phyloP scores from a whole-genome alignment of 2,329 filamentous ascomycete species.

The Fusarium marasasianum region DNA sequence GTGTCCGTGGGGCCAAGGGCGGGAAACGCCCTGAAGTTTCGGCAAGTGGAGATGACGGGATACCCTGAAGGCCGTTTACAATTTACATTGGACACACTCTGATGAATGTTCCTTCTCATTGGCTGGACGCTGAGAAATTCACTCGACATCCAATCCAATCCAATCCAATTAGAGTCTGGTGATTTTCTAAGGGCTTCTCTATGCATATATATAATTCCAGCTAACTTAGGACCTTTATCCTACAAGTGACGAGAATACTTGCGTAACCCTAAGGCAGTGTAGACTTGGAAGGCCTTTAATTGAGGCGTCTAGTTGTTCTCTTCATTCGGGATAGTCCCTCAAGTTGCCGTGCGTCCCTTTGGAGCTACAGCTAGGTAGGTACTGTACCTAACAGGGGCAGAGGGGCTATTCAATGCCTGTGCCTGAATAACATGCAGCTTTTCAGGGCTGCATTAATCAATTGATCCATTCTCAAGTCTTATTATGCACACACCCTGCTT shows the following conservation, averaged over 20 bases:
- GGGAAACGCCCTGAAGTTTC: conserved; percentile 9
- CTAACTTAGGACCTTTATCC: neutral
- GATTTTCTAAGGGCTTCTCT: conserved; percentile 13
- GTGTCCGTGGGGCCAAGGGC: neutral
- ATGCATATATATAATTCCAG: neutral
- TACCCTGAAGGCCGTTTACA: conserved; percentile 7
- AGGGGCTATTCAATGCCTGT: neutral
- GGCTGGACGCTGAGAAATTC: neutral
- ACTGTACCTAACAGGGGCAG: neutral
- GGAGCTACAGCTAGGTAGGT: neutral
- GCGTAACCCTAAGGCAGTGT: neutral
- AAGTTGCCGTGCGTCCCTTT: neutral
- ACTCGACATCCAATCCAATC: neutral
- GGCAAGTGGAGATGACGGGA: conserved; percentile 22
- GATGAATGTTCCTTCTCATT: conserved; percentile 4
- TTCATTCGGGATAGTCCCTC: neutral
- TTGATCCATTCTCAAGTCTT: neutral
- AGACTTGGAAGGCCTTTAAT: neutral
- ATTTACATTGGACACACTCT: neutral
- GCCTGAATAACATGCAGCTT: conserved; percentile 9
- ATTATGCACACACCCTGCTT: conserved; percentile 7
- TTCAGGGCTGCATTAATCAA: conserved; percentile 13
- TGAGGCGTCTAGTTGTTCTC: neutral
- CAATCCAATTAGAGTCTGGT: neutral
- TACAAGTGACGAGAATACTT: neutral